Evolutionary conservation across 805 yeast species (phyloP), one percentile per base, ranked within the genome.

Genomic region (Lipomyces yamadae): DNA sequence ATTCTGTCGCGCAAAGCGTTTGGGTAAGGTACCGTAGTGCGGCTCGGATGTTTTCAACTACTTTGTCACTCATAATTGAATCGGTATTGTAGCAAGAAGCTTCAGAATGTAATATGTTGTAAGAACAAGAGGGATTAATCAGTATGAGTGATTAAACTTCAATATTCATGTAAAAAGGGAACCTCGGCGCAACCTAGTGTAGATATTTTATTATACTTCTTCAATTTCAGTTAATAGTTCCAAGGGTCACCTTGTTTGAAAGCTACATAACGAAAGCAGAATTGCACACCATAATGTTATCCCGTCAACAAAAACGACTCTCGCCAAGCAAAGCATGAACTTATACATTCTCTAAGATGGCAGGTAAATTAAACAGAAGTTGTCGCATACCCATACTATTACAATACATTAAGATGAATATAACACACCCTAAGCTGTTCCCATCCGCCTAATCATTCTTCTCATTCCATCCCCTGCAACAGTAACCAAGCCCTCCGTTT

Each of bases 401-500:
- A 42, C 18, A n/a, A 42, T 42, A 42, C 48, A 42, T n/a, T 15
- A 42, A 15, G 24, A 24, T 24, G 24, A 24, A 24, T 24, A 3
- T 15, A 42, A 42, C n/a, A 15, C 24, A n/a, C 13, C 15, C 48
- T 42, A 42, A 42, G 48, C 66, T 29, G 52, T 58, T 13, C 64
- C 69, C 62, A 58, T 58, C 56, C 61, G 54, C 63, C 82, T 75
- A 50, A 91, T 83, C 30, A 86, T 83, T 76, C 93, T 83, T 74
- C 90, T 82, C 66, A 84, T 85, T 61, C 91, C 89, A 66, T 88
- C 92, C 18, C 96, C 97, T 48, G 85, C 80, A 54, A 90, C 86
- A 7, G 84, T 81, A 34, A 92, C 78, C 74, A 85, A 85, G 64
- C 89, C 90, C 74, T 91, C 97, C 64, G 85, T 88, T 66, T 84